phyloP scores from a whole-genome alignment of 2,329 filamentous ascomycete genomes.

The Penicillium sp. region DNA sequence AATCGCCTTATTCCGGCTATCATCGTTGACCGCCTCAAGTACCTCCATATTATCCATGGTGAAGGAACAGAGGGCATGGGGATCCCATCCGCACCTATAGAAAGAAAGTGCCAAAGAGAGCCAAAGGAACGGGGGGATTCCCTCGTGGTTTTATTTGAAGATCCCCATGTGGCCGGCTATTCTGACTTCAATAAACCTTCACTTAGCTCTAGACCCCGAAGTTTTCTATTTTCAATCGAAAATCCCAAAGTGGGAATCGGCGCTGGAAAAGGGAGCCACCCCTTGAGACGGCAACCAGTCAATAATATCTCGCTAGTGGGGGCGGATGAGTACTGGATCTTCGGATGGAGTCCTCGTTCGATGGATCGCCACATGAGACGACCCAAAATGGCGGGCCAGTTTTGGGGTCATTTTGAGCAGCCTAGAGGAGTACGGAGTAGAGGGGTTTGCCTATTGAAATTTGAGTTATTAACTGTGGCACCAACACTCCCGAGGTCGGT shows the following conservation, averaged over 20 bases:
- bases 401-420: background rate
- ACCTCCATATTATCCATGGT: slow-evolving; percentile 8
- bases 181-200: background rate
- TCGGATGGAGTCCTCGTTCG: slow-evolving; percentile 13
- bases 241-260: background rate
- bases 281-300: background rate
- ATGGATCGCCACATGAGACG: slow-evolving; percentile 12
- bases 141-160: slow-evolving; percentile 14
- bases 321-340: slow-evolving; percentile 4
- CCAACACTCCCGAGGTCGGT: too few species aligned
- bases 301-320: slow-evolving; percentile 8
- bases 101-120: background rate
- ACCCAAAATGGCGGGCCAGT: background rate
- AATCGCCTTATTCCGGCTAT: slow-evolving; percentile 19
- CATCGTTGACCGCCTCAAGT: slow-evolving; percentile 2
- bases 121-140: background rate
- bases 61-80: slow-evolving; percentile 1
- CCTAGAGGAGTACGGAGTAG: background rate
- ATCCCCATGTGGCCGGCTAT: slow-evolving; percentile 5
- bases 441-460: background rate
- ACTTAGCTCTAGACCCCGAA: background rate
- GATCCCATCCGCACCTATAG: slow-evolving; percentile 8
- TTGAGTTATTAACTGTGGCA: background rate
- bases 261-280: slow-evolving; percentile 4
- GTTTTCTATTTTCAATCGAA: background rate